Conservation (phyloP, 1,284 basidiomycete species). For the Cystobasidium slooffiae region DNA sequence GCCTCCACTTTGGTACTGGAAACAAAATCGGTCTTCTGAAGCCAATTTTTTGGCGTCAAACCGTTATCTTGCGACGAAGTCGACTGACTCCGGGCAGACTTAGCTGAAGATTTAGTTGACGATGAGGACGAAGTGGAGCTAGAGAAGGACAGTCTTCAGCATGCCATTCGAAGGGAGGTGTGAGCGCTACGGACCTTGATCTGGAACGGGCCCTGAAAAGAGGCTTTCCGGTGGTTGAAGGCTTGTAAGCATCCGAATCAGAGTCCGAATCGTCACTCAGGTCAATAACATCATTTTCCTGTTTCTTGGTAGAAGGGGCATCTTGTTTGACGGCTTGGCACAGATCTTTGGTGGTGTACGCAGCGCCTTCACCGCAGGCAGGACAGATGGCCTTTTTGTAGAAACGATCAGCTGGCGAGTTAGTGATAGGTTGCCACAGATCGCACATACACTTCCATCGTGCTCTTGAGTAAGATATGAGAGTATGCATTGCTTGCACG, state of each 20-base stretch:
- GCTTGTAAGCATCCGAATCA: slow-evolving; percentile 24
- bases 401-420: neutral
- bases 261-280: slow-evolving; percentile 13
- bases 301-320: neutral
- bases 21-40: slow-evolving; percentile 26
- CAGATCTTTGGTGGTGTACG: slow-evolving; percentile 26
- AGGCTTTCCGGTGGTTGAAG: neutral
- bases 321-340: slow-evolving; percentile 29
- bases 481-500: slow-evolving; percentile 79
- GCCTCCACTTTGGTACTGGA: slow-evolving; percentile 27
- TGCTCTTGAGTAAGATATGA: slow-evolving; percentile 59
- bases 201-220: slow-evolving; percentile 10
- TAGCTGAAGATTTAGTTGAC: neutral
- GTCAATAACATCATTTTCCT: slow-evolving; percentile 7
- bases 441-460: slow-evolving; percentile 5
- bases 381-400: slow-evolving; percentile 28
- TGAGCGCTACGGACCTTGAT: slow-evolving; percentile 6
- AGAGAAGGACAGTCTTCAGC: too few species aligned
- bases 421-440: neutral
- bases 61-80: neutral
- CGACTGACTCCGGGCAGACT: neutral
- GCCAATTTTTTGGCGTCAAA: slow-evolving; percentile 17
- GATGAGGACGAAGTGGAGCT: slow-evolving; percentile 10
- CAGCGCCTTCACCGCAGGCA: slow-evolving; percentile 5
- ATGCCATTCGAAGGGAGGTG: neutral